Conservation (phyloP, 345 rosid species). For the Alliaria petiolata region DNA sequence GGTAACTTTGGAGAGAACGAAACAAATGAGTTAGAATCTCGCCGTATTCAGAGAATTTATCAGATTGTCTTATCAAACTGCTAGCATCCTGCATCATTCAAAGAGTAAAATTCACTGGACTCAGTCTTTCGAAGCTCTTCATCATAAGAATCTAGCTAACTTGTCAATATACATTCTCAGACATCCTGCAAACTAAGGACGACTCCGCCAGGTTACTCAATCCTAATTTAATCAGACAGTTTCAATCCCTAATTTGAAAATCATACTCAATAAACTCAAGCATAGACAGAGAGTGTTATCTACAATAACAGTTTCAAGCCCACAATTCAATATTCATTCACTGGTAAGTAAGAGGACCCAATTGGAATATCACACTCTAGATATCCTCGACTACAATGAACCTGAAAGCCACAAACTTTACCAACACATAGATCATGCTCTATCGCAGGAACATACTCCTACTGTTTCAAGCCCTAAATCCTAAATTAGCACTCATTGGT, state of each 20-base stretch:
- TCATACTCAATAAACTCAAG: slow-evolving; percentile 1
- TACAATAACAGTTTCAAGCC: neutral
- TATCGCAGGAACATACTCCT: neutral
- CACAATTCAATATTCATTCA: neutral
- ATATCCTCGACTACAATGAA: neutral
- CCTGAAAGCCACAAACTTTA: slow-evolving; percentile 13
- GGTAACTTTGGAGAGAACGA: slow-evolving; percentile 75
- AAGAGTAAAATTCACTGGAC: neutral
- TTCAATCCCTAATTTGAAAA: neutral
- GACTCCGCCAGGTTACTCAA: neutral
- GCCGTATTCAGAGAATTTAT: slow-evolving; percentile 59
- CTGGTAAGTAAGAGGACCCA: neutral
- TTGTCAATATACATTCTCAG: neutral
- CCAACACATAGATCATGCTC: neutral
- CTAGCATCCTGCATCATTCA: slow-evolving; percentile 54
- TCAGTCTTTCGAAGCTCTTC: neutral
- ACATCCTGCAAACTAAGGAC: neutral
- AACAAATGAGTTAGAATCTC: slow-evolving; percentile 64
- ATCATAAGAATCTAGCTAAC: neutral
- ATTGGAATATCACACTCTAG: neutral
- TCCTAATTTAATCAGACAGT: neutral
- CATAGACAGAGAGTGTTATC: neutral
- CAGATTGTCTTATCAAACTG: slow-evolving; percentile 75
- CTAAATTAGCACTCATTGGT: neutral
- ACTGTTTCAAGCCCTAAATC: neutral